Base-by-base conservation (phyloP, 176 grass and related monocot genomes). In the Eragrostis curvula region DNA sequence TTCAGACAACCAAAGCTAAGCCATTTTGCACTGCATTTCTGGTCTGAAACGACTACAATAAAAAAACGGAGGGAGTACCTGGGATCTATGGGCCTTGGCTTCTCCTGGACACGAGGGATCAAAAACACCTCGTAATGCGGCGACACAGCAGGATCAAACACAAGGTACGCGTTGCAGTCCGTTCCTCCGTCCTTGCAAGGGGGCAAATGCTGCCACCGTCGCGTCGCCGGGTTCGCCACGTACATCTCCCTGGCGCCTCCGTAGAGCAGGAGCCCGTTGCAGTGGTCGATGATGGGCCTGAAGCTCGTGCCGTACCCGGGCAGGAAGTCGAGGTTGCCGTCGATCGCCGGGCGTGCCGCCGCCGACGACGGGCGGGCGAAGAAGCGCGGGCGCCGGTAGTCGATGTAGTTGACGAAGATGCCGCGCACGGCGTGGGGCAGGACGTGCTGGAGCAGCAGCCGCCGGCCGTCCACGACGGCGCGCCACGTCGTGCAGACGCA, bases 211-310 rank as follows among this genome's bases (percentile, higher is more conserved):
- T 40, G 30, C 63, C 64, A 80, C 13, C n/a, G 32, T 2, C 78
- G 48, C 1, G 64, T 68, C 1, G 48, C 30, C 0, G 78, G 47
- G 62, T 79, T 79, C 6, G 1, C 77, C 29, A 79, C 77, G 30
- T 15, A 51, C 3, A 53, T 9, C 47, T 24, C 48, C 20, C 29
- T 17, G 7, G 30, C 12, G 64, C 7, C 15, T 2, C 78, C n/a
- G 78, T 55, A 80, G 11, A 43, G 77, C 63, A 79, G 1, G 21
- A 79, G 77, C 3, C 77, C 77, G 8, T 79, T 68, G 77, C 47
- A 68, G 63, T 68, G 77, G 3, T 79, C 77, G 1, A 23, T 62
- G 47, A 79, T 32, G 47, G 77, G 1, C 20, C 13, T 10, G 28
- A 23, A 36, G 0, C 60, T 32, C 11, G 18, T 0, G 44, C 44